phyloP scores from a whole-genome alignment of 768 basidiomycete species.

The Russula emetica region DNA sequence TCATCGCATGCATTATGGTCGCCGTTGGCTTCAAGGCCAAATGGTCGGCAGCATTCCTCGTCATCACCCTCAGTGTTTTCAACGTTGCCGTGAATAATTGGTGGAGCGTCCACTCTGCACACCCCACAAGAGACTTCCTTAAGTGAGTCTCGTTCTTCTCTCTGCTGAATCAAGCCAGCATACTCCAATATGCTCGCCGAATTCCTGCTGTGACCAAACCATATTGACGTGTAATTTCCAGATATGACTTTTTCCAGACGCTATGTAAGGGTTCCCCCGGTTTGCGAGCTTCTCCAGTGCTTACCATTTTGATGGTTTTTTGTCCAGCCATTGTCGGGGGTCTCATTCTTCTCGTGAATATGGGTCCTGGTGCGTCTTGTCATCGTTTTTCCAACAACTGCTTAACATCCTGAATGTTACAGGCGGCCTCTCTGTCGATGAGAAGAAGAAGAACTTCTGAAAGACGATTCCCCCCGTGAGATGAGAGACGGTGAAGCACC shows the following conservation, averaged over 20 bases:
- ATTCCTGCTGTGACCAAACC: slow-evolving; percentile 1
- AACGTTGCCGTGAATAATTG: slow-evolving; percentile 99
- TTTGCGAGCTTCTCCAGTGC: neutral
- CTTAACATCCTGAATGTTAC: slow-evolving; percentile 18
- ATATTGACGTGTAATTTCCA: slow-evolving; percentile 36
- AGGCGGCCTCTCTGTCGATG: slow-evolving; percentile 96
- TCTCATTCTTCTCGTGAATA: slow-evolving; percentile 94
- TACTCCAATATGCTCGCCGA: neutral
- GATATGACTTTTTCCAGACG: slow-evolving; percentile 99
- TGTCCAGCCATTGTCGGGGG: slow-evolving; percentile 86
- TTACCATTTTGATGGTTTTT: slow-evolving; percentile 12
- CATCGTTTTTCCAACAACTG: neutral
- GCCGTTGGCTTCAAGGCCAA: slow-evolving; percentile 99
- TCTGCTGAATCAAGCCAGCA: neutral
- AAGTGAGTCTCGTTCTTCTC: slow-evolving; percentile 48
- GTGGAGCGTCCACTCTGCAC: slow-evolving; percentile 90
- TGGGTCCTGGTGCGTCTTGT: slow-evolving; percentile 75
- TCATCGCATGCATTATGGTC: slow-evolving; percentile 92
- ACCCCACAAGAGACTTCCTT: slow-evolving; percentile 96
- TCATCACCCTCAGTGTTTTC: slow-evolving; percentile 86
- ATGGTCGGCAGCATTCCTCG: slow-evolving; percentile 95
- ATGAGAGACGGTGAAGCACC: slow-evolving; percentile 1
- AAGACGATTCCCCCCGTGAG: neutral
- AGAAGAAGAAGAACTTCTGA: slow-evolving; percentile 95
- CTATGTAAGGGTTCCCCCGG: slow-evolving; percentile 48